phyloP scores from a whole-genome alignment of 306 rosid species.

The Macrotyloma uniflorum region DNA sequence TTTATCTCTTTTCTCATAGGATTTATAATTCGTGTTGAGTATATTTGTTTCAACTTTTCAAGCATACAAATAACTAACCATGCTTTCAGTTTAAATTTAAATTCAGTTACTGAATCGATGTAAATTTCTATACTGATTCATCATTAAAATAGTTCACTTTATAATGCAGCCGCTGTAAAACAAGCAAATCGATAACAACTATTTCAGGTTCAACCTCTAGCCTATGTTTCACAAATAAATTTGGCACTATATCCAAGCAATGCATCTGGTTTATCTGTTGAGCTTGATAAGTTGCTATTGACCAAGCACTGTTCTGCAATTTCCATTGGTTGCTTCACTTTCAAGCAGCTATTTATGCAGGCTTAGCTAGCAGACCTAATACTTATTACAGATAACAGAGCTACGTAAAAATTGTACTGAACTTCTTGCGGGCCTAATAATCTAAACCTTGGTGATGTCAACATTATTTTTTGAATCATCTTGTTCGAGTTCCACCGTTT shows the following conservation, averaged over 20 bases:
- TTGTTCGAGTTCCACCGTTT: conserved; percentile 57
- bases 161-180: background rate
- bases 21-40: background rate
- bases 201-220: background rate
- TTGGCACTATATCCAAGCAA: background rate
- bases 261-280: background rate
- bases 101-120: background rate
- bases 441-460: conserved; percentile 32
- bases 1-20: background rate
- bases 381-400: background rate
- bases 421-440: background rate
- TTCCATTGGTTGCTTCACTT: background rate
- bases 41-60: background rate
- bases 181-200: background rate
- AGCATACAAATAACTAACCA: background rate
- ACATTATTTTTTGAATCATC: conserved; percentile 28
- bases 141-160: background rate
- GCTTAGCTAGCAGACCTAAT: background rate
- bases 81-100: background rate
- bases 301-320: background rate
- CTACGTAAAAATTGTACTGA: conserved; percentile 23
- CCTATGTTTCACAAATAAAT: background rate
- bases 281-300: background rate
- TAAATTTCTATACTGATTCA: background rate
- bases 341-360: background rate